Conservation (phyloP, 139 green algal species). For the Ettlia oleoabundans region DNA sequence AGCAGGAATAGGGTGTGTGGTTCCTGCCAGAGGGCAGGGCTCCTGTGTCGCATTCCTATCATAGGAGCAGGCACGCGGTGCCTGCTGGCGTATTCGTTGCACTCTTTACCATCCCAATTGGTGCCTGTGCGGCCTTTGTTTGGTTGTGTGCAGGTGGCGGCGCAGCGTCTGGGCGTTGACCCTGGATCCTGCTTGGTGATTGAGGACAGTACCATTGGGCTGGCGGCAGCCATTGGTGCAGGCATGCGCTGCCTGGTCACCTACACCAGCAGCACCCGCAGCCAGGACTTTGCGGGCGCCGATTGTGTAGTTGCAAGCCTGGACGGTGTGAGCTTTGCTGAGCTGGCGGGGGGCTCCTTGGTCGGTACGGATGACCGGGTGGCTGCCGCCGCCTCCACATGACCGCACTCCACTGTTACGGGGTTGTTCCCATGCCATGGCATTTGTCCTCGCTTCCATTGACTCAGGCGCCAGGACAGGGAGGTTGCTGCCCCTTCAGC, state of each 20-base stretch:
- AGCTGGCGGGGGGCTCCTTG: slow-evolving; percentile 23
- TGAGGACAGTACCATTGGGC: slow-evolving; percentile 94
- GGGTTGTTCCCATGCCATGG: too few species aligned
- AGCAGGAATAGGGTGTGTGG: too few species aligned
- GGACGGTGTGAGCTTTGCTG: slow-evolving; percentile 21
- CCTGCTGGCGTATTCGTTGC: too few species aligned
- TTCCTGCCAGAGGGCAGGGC: too few species aligned
- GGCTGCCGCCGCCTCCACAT: neutral
- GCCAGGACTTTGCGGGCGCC: slow-evolving; percentile 48
- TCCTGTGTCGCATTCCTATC: too few species aligned
- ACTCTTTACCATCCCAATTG: neutral
- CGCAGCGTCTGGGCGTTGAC: slow-evolving; percentile 77
- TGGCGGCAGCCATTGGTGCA: slow-evolving; percentile 87
- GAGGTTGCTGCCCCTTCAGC: too few species aligned
- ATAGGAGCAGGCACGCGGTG: neutral
- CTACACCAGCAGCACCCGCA: slow-evolving; percentile 75
- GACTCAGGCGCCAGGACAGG: too few species aligned
- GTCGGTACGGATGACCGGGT: slow-evolving; percentile 31
- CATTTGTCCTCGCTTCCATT: too few species aligned
- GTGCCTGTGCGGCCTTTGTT: neutral
- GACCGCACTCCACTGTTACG: too few species aligned
- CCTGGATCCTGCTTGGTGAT: slow-evolving; percentile 90
- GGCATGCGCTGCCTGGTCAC: slow-evolving; percentile 94
- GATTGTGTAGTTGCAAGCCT: slow-evolving; percentile 29
- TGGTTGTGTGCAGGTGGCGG: slow-evolving; percentile 70